Base-by-base conservation (phyloP, 148 eudicot genomes). In the Fagopyrum tataricum region DNA sequence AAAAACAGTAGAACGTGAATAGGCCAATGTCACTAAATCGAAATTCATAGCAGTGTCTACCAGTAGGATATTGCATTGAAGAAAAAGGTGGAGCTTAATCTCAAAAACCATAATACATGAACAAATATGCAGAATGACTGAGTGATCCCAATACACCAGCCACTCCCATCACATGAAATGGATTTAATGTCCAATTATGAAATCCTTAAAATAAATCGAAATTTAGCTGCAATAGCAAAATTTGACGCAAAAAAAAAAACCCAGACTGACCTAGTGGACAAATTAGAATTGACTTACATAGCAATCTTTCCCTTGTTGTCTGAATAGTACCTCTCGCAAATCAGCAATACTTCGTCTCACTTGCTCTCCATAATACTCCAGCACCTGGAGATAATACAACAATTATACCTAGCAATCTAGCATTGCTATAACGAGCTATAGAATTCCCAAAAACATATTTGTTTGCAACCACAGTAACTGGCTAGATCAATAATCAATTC, bases 351-450 rank as follows among this genome's bases (percentile, higher is more conserved):
- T 87, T 56, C 89, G 90, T 84, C 97, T 84, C 75, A 95, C 97
- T 76, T 90, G 87, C 87, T 95, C 97, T 72, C 99, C 99, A 71
- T 91, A 94, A 81, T 95, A 95, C 78, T 95, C 99, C 58, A 91
- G 73, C 70, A 94, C 97, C 98, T 94, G 85, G 74, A 77, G 62
- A 42, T 18, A 55, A 9, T 24, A 59, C 26, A 59, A 59, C 37
- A 14, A 41, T 41, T 67, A 39, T 4, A 41, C 21, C 20, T 62
- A 24, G 23, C 23, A 13, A n/a, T 51, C 20, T 51, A 51, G 20
- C 15, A 48, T 10, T 1, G 37, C 37, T 59, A 59, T 24, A 6
- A 18, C 9, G 31, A 56, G 23, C 58, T 52, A 59, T 12, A 59
- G 37, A 24, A 11, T 59, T 59, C 66, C 66, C 3, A 24, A 59